Conservation (phyloP, 495 filamentous ascomycete species). For the Penicillium lividum region DNA sequence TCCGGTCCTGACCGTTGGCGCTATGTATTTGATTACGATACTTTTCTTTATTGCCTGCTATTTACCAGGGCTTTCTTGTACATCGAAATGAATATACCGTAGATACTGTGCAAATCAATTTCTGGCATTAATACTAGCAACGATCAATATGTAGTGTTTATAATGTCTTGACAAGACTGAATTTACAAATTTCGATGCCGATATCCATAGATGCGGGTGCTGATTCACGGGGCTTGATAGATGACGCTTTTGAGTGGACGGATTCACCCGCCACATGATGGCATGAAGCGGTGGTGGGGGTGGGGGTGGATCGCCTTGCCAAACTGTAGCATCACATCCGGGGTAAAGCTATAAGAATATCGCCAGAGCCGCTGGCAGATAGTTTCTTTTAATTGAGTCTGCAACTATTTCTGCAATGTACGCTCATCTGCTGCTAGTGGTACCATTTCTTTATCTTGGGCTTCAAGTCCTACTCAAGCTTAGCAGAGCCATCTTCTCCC, state of each 20-base stretch:
- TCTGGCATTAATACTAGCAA: not conserved
- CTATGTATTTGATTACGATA: not conserved
- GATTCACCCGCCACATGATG: constrained; percentile 3
- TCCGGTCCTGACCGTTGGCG: not conserved
- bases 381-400: not conserved
- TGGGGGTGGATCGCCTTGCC: constrained; percentile 21
- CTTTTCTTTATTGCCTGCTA: not conserved
- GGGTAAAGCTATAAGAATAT: not conserved
- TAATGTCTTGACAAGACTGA: too few species aligned
- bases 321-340: not conserved
- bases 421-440: constrained; percentile 7
- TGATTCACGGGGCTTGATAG: not conserved
- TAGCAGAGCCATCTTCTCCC: constrained; percentile 21
- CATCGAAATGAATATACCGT: not conserved
- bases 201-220: not conserved
- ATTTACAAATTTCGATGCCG: not conserved
- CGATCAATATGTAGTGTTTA: not conserved
- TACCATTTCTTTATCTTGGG: not conserved
- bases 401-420: constrained; percentile 12
- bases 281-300: constrained; percentile 26
- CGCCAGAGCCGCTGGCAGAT: not conserved
- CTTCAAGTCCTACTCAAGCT: constrained; percentile 21
- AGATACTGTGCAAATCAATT: not conserved
- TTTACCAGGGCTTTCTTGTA: not conserved
- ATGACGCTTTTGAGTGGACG: not conserved